phyloP scores from a whole-genome alignment of 2,329 filamentous ascomycete species.

The Juglanconis oblonga region DNA sequence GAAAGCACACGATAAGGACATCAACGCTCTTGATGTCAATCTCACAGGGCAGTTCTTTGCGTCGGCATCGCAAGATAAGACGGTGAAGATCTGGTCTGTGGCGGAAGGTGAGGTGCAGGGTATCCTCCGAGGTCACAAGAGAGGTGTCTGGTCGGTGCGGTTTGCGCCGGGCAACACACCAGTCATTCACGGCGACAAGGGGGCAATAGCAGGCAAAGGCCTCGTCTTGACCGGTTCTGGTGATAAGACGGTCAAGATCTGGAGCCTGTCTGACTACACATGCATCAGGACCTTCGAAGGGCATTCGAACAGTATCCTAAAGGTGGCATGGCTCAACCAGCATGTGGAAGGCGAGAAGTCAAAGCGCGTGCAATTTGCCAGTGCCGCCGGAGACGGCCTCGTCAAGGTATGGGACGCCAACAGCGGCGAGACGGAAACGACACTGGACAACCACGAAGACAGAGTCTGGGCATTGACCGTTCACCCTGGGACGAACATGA shows the following conservation, averaged over 20 bases:
- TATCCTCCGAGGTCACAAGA: conserved; percentile 85
- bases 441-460: conserved; percentile 95
- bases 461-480: conserved; percentile 87
- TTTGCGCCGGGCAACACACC: conserved; percentile 82
- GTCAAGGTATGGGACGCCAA: conserved; percentile 96
- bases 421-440: conserved; percentile 79
- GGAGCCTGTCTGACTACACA: conserved; percentile 88
- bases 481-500: conserved; percentile 63
- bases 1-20: conserved; percentile 98
- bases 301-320: conserved; percentile 92
- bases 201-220: conserved; percentile 72
- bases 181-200: conserved; percentile 67
- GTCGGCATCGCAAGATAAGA: conserved; percentile 93
- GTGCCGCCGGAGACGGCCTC: conserved; percentile 87
- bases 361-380: conserved; percentile 70
- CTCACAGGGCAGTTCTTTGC: conserved; percentile 77
- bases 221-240: conserved; percentile 87
- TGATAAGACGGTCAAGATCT: conserved; percentile 94
- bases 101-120: conserved; percentile 88
- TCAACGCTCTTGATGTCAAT: conserved; percentile 88
- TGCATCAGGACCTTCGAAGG: conserved; percentile 94
- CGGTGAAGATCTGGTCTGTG: conserved; percentile 93
- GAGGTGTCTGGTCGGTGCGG: conserved; percentile 92
- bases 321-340: conserved; percentile 79
- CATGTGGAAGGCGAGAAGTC: conserved; percentile 46